Base-by-base conservation (phyloP, 176 grass and related monocot genomes). In the Thinopyrum elongatum region DNA sequence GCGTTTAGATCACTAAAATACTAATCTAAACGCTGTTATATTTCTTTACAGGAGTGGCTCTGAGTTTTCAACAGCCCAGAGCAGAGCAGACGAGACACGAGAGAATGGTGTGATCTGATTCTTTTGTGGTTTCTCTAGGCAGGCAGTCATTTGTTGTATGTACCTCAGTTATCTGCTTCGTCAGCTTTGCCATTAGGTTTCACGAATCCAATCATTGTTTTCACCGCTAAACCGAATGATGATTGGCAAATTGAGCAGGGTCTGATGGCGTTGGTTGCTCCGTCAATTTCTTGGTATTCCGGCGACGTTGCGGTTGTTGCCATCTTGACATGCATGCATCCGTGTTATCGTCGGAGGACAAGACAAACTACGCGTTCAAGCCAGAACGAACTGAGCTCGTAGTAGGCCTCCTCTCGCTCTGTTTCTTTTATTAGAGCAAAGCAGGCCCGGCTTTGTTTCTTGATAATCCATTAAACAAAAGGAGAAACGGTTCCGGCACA, bases 271-370 rank as follows among this genome's bases (percentile, higher is more conserved):
- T 70, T 33, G 65, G 86, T 70, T 71, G 49, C 19, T 3, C 64
- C 46, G 31, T 77, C 75, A 68, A 68, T 90, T 75, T 87, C 1
- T 80, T 67, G 84, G 42, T 27, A 64, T 46, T 16, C 22, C 7
- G 36, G 66, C 41, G 74, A 22, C 69, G 70, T 19, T 42, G 80
- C 53, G 33, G 77, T 67, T 75, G 81, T 76, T 80, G 89, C 84
- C 85, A 62, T 84, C 67, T 80, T 80, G 66, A 66, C 35, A 61
- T 80, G 38, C n/a, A 10, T n/a, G 7, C 13, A 27, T 19, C 57
- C n/a, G 10, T 7, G 27, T 59, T 28, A 80, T 34, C 71, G 34
- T 41, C 70, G 42, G 25, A 79, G 80, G 81, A 46, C 80, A 47
- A 60, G 81, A 46, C 80, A 47, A 60, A 87, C 80, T 28, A 47